Evolutionary conservation across 306 rosid genomes (phyloP).

Genomic region (Malus fusca): DNA sequence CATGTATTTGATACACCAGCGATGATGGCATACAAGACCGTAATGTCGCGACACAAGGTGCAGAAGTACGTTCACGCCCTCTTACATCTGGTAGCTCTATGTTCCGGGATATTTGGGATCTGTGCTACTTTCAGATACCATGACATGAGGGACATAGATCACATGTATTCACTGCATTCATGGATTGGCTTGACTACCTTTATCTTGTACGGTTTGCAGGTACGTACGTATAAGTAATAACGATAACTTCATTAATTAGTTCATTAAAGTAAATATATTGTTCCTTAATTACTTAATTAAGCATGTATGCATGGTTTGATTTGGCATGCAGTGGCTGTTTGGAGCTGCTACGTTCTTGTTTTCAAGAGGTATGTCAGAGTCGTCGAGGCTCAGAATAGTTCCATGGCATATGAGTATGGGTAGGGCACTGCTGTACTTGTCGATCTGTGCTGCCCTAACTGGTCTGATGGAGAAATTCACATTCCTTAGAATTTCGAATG

Average conservation of each 20-base stretch:
- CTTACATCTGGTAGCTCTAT: slow-evolving; percentile 43
- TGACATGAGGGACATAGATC: slow-evolving; percentile 11
- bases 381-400: slow-evolving; percentile 9
- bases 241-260: background rate
- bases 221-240: background rate
- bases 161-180: slow-evolving; percentile 64
- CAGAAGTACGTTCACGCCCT: slow-evolving; percentile 52
- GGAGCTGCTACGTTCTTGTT: slow-evolving; percentile 45
- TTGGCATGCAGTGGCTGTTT: slow-evolving; percentile 49
- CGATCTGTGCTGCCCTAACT: slow-evolving; percentile 66
- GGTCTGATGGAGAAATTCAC: slow-evolving; percentile 57
- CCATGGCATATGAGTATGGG: slow-evolving; percentile 66
- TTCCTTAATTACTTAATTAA: background rate
- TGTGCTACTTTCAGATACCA: slow-evolving; percentile 76
- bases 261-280: background rate
- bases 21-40: slow-evolving; percentile 65
- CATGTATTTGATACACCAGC: slow-evolving; percentile 22
- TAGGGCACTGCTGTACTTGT: slow-evolving; percentile 59
- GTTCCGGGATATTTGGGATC: slow-evolving; percentile 53
- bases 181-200: slow-evolving; percentile 80
- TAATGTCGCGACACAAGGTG: slow-evolving; percentile 6
- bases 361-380: background rate
- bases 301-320: background rate
- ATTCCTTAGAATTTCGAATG: slow-evolving; percentile 8
- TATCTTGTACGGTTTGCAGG: slow-evolving; percentile 63